Base-by-base conservation (phyloP, 1,284 basidiomycete genomes). In the Pterulicium gracile region DNA sequence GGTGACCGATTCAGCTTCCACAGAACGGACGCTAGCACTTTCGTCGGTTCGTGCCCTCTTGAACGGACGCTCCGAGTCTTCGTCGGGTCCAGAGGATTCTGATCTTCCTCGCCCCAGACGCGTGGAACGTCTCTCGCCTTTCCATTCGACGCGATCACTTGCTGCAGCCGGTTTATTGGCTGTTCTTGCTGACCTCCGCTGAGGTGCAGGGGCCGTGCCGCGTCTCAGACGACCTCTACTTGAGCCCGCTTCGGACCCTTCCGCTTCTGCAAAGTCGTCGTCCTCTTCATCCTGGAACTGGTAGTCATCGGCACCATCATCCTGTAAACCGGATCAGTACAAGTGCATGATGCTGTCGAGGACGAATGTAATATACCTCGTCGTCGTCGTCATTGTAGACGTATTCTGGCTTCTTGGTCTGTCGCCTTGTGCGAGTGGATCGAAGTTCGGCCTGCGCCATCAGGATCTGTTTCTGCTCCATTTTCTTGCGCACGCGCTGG, bases 1-100 rank as follows among this genome's bases (percentile, higher is more conserved):
- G 35, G 51, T 54, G 23, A 53, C 55, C 46, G 59, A 52, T 36
- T 49, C 43, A 14, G 57, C 53, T 21, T 60, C 53, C 27, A 60
- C 65, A 3, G 81, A 80, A 46, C 64, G 70, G n/a, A 67, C 70
- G 55, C 80, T 84, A 2, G 67, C 72, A 54, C 81, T 85, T 36
- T 86, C 84, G 52, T 77, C 81, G 21, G 83, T 87, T 21, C 80
- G 75, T 10, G 84, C 79, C 46, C 84, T 77, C 58, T 86, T 87
- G 18, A 61, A 58, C 17, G 72, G 67, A 24, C 70, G 77, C 18
- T 72, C 68, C 22, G 47, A 58, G 45, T 79, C 76, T 22, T 72
- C 50, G 21, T 70, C 69, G 27, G 58, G 61, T 5, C 81, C 81
- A 27, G 64, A 55, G 41, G 71, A 61, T 3, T 71, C 75, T n/a